Conservation (phyloP, 768 basidiomycete species). For the Suillus brevipes region DNA sequence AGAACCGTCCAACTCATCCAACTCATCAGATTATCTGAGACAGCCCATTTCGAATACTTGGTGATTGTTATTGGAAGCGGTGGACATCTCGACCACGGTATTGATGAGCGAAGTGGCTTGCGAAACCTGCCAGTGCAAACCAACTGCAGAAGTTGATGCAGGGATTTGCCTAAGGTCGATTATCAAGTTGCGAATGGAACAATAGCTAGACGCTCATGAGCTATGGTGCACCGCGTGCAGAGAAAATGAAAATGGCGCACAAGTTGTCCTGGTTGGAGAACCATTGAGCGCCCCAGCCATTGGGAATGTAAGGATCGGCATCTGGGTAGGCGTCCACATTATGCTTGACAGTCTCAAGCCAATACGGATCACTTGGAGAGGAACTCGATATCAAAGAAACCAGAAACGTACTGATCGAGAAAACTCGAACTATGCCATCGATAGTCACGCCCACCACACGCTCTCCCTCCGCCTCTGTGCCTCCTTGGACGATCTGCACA, state of each 20-base stretch:
- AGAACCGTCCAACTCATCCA: too few relatives aligned
- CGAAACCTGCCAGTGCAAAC: constrained; percentile 83
- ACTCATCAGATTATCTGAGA: too few relatives aligned
- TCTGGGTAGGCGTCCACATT: constrained; percentile 38
- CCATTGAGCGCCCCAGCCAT: constrained; percentile 62
- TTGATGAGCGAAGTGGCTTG: constrained; percentile 77
- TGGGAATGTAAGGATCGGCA: constrained; percentile 70
- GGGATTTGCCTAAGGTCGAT: constrained; percentile 67
- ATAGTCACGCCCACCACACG: constrained; percentile 89
- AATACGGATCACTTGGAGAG: too few relatives aligned
- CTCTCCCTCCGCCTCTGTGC: constrained; percentile 57
- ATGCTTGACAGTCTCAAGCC: too few relatives aligned
- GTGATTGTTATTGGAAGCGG: constrained; percentile 59
- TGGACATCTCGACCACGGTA: constrained; percentile 71
- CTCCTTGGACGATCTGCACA: constrained; percentile 67
- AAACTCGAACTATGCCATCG: constrained; percentile 87
- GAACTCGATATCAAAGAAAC: not conserved
- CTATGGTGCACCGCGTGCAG: not conserved
- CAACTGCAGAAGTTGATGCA: constrained; percentile 57
- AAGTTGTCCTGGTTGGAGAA: constrained; percentile 66
- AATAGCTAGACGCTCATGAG: constrained; percentile 47
- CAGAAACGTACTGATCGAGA: constrained; percentile 75
- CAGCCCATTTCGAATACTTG: too few relatives aligned
- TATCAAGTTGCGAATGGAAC: constrained; percentile 71
- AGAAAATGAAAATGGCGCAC: constrained; percentile 39